Base-by-base conservation (phyloP, 768 basidiomycete species). In the Termitomyces sp. region DNA sequence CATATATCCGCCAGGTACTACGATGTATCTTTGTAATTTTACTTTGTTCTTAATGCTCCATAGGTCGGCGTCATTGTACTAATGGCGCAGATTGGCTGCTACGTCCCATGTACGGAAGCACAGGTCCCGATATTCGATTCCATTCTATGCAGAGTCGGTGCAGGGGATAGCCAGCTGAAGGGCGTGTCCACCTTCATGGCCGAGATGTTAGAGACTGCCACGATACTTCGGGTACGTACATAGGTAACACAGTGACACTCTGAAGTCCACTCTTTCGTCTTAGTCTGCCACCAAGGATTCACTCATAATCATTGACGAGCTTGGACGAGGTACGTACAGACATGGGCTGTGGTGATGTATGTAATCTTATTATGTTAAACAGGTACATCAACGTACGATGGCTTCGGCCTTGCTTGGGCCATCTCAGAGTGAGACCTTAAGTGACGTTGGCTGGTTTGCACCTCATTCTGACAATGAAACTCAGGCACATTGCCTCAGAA, bases 141-240 rank as follows among this genome's bases (percentile, higher is more conserved):
- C 3, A 87, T 99, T 46, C 74, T 98, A 12, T 97, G 96, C 58
- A 82, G 97, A 62, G 96, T 99, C 2, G 97, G 97, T 9, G 97
- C 97, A 0, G 97, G 97, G 0, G 97, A 99, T 70, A 95, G 92
- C 70, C 96, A 98, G 69, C 75, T 98, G 47, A 98, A 97, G 72
- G 97, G 97, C 12, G 93, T 99, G 0, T 96, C 94, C 27, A 99
- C 96, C 0, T 99, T 99, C 71, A 98, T 98, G 96, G 95, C 95
- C 1, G 97, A 99, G 73, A 98, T 98, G 97, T 81, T 99, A 31
- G 97, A 99, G 72, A 98, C 95, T 0, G 95, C 97, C 0, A 93
- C 91, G 0, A 98, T 98, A 66, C 81, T 99, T 45, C 82, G 89
- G 66, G 93, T 93, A 39, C 31, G 85, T 66, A 51, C 31, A 15